Evolutionary conservation across 2,329 filamentous ascomycete genomes (phyloP), one percentile per base, ranked within the genome.

Genomic region (Curvularia sp.): DNA sequence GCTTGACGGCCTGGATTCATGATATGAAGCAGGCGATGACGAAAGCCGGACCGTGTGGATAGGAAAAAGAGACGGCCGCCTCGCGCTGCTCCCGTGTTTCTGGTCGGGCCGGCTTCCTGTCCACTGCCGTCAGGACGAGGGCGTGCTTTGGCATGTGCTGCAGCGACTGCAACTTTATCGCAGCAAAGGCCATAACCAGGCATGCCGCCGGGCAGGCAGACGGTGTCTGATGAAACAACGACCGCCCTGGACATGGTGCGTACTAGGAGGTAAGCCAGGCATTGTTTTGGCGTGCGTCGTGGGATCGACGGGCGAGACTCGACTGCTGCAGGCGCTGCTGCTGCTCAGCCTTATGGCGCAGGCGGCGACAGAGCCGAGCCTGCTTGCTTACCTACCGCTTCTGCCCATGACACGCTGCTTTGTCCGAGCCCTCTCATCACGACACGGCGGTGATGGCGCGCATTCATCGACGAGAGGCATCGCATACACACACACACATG

Each of bases 311-410:
- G 62, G 65, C 66, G 65, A 65, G 62, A 68, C 61, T 69, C 61
- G 63, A 66, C 60, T 30, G 63, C 49, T 58, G 57, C 58, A 59
- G 59, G 43, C 43, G 51, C 31, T 33, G 31, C 41, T 24, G 41
- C 53, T 59, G 56, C 63, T 71, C 73, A 75, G 73, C 73, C 73
- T 73, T 75, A 72, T 62, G 66, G 65, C 57, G 66, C 65, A 68
- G 18, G 18, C 18, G 63, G 61, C 64, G 57, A n/a, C 15, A 41
- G 15, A 46, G 58, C 57, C 42, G 55, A 60, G 49, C 48, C 58
- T 60, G 59, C 54, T 54, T 59, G 9, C 5, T 7, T 20, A 55
- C 26, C 47, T 42, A 18, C 42, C 28, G 6, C 24, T 7, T 31
- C 28, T 31, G 41, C 50, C 54, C 24, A 42, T 31, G 53, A 18